These are phyloP conservation scores for Jamesozyma jinghongensis DNA, from an alignment of 805 yeast genomes.

Conservation along the genomic window DNA sequence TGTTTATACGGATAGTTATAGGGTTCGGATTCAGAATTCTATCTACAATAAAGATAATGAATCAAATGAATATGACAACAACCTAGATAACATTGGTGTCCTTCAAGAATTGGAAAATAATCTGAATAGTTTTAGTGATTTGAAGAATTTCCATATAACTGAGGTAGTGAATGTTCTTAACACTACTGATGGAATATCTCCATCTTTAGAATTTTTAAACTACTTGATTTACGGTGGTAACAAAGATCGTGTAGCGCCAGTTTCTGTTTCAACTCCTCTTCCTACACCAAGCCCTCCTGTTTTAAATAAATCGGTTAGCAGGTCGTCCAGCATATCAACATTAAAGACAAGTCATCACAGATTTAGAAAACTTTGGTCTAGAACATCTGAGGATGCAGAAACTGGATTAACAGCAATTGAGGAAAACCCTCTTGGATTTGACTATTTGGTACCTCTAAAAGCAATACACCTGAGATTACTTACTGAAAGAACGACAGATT, in stretches of 20 bases:
- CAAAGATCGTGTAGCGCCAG: not conserved
- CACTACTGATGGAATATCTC: conserved; percentile 25
- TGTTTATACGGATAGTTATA: conserved; percentile 53
- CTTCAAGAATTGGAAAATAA: not conserved
- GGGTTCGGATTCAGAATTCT: conserved; percentile 38
- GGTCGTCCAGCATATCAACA: conserved; percentile 15
- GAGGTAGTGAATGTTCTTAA: conserved; percentile 20
- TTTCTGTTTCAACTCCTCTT: not conserved
- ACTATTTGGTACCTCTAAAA: conserved; percentile 15
- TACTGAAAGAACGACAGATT: conserved; percentile 60
- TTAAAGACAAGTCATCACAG: conserved; percentile 10
- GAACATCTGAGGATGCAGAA: conserved; percentile 16
- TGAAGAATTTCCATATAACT: conserved; percentile 13
- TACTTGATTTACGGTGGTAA: conserved; percentile 13
- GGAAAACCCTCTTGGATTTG: conserved; percentile 19
- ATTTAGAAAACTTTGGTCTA: conserved; percentile 15
- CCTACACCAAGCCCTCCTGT: too few relatives aligned
- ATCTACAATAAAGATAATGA: conserved; percentile 13
- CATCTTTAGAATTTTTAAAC: conserved; percentile 24
- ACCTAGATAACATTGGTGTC: not conserved
- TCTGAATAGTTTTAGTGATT: conserved; percentile 15
- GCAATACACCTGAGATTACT: conserved; percentile 43
- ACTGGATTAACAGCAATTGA: conserved; percentile 14
- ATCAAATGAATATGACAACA: not conserved
- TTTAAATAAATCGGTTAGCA: conserved; percentile 5